phyloP scores from a whole-genome alignment of 495 filamentous ascomycete species.

The Aspergillus homomorphus region DNA sequence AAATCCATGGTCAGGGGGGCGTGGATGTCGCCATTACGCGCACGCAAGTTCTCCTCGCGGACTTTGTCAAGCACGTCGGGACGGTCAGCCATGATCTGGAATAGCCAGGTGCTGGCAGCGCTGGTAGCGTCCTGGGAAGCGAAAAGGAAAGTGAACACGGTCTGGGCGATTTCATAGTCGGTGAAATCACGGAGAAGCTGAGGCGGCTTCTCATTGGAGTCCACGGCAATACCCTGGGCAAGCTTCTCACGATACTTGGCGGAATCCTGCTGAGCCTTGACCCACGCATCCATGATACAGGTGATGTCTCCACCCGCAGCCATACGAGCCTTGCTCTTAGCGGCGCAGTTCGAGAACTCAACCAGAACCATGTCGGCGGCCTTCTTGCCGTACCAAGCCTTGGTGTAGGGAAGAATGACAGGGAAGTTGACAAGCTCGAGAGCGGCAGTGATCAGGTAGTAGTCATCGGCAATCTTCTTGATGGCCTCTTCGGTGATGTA shows the following conservation, averaged over 20 bases:
- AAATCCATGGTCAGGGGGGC: constrained; percentile 73
- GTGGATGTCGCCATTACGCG: constrained; percentile 73
- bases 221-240: constrained; percentile 63
- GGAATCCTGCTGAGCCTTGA: constrained; percentile 79
- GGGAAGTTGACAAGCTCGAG: constrained; percentile 98
- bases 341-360: constrained; percentile 87
- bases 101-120: constrained; percentile 89
- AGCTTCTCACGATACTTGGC: constrained; percentile 72
- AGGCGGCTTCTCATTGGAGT: constrained; percentile 72
- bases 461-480: constrained; percentile 95
- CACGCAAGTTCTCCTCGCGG: constrained; percentile 82
- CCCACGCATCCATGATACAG: constrained; percentile 95
- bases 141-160: constrained; percentile 96
- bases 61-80: constrained; percentile 88
- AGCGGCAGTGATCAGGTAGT: constrained; percentile 92
- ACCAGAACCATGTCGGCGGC: constrained; percentile 87
- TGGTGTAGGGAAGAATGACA: constrained; percentile 93
- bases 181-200: constrained; percentile 81
- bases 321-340: constrained; percentile 91
- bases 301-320: constrained; percentile 79
- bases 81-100: constrained; percentile 91
- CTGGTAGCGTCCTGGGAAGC: constrained; percentile 96
- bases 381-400: constrained; percentile 97
- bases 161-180: constrained; percentile 91
- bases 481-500: constrained; percentile 86